These are phyloP conservation scores for Pyrenophora teres DNA, from an alignment of 2,329 filamentous ascomycete genomes.

Conservation along the genomic window DNA sequence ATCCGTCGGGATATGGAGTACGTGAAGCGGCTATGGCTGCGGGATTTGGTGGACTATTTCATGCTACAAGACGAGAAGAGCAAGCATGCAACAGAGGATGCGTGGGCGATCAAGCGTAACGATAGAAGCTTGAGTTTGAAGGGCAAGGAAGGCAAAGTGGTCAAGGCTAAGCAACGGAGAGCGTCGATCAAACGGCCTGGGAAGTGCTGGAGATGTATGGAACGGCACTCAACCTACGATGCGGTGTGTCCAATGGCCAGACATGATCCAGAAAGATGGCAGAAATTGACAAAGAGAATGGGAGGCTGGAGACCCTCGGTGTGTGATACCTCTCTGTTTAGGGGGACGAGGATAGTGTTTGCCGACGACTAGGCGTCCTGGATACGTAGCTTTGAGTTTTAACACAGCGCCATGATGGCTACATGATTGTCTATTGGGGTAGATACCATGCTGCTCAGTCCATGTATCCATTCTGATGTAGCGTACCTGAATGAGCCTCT, in stretches of 20 bases:
- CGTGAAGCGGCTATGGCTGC: slow-evolving; percentile 11
- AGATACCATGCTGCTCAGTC: not conserved
- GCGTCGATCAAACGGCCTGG: not conserved
- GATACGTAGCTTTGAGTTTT: not conserved
- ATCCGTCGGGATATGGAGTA: slow-evolving; percentile 18
- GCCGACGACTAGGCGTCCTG: slow-evolving; percentile 3
- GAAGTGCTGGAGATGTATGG: slow-evolving; percentile 23
- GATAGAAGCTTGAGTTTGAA: no score
- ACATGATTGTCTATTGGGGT: not conserved
- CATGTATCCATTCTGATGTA: not conserved
- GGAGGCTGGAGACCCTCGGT: not conserved
- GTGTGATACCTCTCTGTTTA: not conserved
- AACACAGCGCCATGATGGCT: not conserved
- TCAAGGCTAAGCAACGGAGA: not conserved
- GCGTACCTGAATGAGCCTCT: no score
- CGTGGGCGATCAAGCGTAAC: no score
- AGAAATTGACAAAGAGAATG: slow-evolving; percentile 11
- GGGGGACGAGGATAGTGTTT: slow-evolving; percentile 10
- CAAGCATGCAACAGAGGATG: no score
- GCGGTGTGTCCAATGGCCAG: slow-evolving; percentile 14
- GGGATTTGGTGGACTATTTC: not conserved
- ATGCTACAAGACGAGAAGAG: no score
- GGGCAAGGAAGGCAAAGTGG: not conserved
- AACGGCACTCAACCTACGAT: slow-evolving; percentile 14
- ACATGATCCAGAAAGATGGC: slow-evolving; percentile 5